Percentiles rank a stretch among this genome's conserved stretches.
Evolutionary conservation across 305 asterid genomes (phyloP).

Genomic region (Coffea humblotiana): DNA sequence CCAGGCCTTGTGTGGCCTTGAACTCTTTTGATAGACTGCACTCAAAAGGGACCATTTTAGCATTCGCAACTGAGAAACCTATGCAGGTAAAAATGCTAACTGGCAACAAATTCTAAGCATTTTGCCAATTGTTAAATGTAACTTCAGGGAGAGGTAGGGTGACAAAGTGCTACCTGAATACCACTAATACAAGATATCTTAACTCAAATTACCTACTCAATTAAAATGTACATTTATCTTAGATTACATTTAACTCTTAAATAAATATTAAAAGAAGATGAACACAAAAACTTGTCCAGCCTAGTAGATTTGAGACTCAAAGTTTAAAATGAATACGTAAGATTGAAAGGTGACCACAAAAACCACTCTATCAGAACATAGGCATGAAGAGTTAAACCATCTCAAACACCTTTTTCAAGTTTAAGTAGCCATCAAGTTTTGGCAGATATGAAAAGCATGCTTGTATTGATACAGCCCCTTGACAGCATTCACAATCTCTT

Average conservation of each 20-base stretch:
- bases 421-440: background rate
- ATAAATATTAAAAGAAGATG: background rate
- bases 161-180: background rate
- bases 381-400: background rate
- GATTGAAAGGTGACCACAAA: background rate
- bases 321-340: background rate
- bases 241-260: background rate
- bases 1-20: constrained; percentile 36
- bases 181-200: background rate
- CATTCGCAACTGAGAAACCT: constrained; percentile 13
- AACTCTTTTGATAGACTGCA: constrained; percentile 34
- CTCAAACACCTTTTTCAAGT: background rate
- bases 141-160: background rate
- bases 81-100: background rate
- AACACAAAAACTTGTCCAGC: background rate
- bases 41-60: constrained; percentile 14
- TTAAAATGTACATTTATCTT: background rate
- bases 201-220: background rate
- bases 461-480: background rate
- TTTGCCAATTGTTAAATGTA: background rate
- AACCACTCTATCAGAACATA: background rate
- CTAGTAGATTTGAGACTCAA: background rate
- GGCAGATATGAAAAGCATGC: background rate
- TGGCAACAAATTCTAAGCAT: background rate
- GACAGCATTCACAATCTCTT: background rate